Evolutionary conservation across 257 asterid genomes (phyloP).

Genomic region (Echium plantagineum): DNA sequence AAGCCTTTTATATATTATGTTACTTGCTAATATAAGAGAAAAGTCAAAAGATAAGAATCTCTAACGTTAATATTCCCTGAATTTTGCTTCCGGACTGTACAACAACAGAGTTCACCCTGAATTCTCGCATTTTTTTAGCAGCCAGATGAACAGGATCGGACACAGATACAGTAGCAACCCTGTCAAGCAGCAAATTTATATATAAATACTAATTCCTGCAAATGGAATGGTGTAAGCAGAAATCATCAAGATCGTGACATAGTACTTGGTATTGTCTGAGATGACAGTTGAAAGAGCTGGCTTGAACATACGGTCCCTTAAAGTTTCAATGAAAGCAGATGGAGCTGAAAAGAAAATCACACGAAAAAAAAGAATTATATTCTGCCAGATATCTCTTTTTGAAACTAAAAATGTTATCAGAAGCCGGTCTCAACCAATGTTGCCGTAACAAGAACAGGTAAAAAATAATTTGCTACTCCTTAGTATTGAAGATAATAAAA

Average conservation of each 20-base stretch:
- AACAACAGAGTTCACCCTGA: constrained; percentile 69
- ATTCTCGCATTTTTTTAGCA: constrained; percentile 85
- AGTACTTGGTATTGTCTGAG: constrained; percentile 61
- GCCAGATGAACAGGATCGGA: constrained; percentile 84
- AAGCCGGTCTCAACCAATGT: neutral
- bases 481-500: neutral
- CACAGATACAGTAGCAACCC: constrained; percentile 64
- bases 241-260: constrained; percentile 9
- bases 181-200: constrained; percentile 23
- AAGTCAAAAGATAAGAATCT: constrained; percentile 10
- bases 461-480: no score
- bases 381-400: neutral
- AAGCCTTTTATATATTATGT: neutral
- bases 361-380: neutral
- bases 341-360: constrained; percentile 52
- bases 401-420: neutral
- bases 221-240: constrained; percentile 3
- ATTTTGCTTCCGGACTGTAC: constrained; percentile 53
- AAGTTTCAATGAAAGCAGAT: constrained; percentile 68
- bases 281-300: constrained; percentile 78
- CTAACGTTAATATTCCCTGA: constrained; percentile 81
- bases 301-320: constrained; percentile 91
- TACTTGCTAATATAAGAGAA: neutral
- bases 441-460: neutral
- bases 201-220: constrained; percentile 8